Base-by-base conservation (phyloP, 83 land plant genomes). In the Isoetes engelmannii region DNA sequence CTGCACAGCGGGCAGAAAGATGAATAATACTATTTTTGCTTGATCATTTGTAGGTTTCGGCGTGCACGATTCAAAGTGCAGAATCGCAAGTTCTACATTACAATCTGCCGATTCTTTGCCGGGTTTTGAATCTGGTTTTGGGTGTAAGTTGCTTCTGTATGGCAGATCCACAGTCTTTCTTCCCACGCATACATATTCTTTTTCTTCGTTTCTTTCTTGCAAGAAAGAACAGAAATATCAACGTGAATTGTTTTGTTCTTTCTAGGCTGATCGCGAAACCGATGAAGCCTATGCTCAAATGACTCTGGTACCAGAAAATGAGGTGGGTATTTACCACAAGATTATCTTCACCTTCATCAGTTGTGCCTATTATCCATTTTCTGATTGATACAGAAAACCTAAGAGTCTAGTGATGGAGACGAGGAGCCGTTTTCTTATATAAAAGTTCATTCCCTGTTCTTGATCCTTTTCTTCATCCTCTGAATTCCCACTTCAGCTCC, bases 261-360 rank as follows among this genome's bases (percentile, higher is more conserved):
- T 61, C 48, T 82, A 93, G 98, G 92, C 98, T 6, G 92, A 90
- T 74, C 81, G 66, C 4, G 82, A 78, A 45, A 85, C 80, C 1
- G 98, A 93, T 75, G 96, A 93, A 72, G 96, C 89, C 67, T 90
- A 79, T 73, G 96, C 96, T 4, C 87, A 84, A 53, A 80, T 93
- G 73, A 75, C 84, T 6, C 75, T 92, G 15, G 58, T 79, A 20
- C 86, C 89, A 7, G 81, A 85, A 19, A 28, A 7, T 37, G 80
- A 92, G 96, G 96, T 93, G 37, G 37, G 12, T 12, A 37, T 12
- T 59, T 59, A 4, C 28, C 1, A 59, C 28, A 12, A 7, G 4
- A 18, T 18, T 42, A 59, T 12, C 10, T 59, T 12, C 20, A 12
- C 8, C 1, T 12, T 0, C 62, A 12, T 59, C 37, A 28, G 62